These are phyloP conservation scores for Yarrowia sp. DNA, from an alignment of 805 yeast genomes.

Conservation along the genomic window DNA sequence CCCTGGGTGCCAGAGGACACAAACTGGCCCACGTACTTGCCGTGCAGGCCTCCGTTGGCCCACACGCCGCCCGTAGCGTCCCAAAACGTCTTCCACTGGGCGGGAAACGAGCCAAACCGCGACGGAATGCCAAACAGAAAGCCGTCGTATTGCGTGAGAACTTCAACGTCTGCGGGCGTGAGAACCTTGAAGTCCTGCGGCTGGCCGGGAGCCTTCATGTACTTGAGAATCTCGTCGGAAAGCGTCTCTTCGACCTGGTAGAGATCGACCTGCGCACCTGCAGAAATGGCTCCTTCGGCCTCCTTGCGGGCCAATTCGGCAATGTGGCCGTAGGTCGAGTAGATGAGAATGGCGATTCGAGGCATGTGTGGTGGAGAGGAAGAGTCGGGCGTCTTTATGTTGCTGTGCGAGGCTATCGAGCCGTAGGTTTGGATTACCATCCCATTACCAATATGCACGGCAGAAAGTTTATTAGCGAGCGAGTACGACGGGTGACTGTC, in stretches of 20 bases:
- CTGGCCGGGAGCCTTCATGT: slow-evolving; percentile 53
- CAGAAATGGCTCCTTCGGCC: slow-evolving; percentile 63
- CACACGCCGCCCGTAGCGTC: slow-evolving; percentile 78
- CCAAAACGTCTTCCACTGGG: slow-evolving; percentile 74
- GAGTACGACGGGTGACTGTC: too few relatives aligned
- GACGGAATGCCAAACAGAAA: slow-evolving; percentile 84
- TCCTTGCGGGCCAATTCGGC: slow-evolving; percentile 63
- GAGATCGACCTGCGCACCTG: slow-evolving; percentile 67
- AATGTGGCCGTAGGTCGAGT: slow-evolving; percentile 79
- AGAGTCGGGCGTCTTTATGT: background rate
- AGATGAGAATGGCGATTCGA: slow-evolving; percentile 52
- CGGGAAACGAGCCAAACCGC: slow-evolving; percentile 77
- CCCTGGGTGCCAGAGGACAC: slow-evolving; percentile 72
- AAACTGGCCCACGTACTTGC: slow-evolving; percentile 73
- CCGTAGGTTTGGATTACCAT: background rate
- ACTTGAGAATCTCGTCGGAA: slow-evolving; percentile 52
- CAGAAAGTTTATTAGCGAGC: background rate
- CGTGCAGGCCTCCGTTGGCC: slow-evolving; percentile 69
- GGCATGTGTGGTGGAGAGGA: background rate
- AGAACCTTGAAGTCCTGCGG: slow-evolving; percentile 54
- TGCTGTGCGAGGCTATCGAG: background rate
- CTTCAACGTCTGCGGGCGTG: slow-evolving; percentile 59
- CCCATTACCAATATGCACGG: background rate
- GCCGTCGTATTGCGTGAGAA: slow-evolving; percentile 68
- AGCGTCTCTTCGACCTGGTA: slow-evolving; percentile 79